Conservation (phyloP, 257 asterid genomes). For the Capsicum pubescens region DNA sequence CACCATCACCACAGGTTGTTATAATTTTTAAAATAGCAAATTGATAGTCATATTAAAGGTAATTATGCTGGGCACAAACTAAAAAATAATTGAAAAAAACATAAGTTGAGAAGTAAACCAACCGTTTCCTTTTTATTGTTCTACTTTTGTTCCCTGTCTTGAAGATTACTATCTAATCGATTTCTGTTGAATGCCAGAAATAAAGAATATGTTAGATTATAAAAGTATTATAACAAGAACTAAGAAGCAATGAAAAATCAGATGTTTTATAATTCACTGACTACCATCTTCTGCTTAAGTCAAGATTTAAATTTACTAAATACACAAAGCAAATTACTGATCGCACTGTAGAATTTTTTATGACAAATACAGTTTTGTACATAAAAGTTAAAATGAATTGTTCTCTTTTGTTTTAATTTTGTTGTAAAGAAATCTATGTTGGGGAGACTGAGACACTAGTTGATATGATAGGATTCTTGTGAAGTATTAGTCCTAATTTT, state of each 20-base stretch:
- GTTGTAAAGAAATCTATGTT: constrained; percentile 1
- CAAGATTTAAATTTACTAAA: neutral
- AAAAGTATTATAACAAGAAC: constrained; percentile 11
- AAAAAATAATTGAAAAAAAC: neutral
- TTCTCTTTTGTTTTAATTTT: neutral
- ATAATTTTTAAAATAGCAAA: neutral
- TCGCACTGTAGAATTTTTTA: neutral
- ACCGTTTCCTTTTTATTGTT: constrained; percentile 95
- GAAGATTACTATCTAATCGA: constrained; percentile 79
- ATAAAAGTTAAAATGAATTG: neutral
- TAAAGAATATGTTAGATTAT: neutral
- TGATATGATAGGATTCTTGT: neutral
- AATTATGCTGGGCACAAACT: neutral
- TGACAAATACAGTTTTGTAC: neutral
- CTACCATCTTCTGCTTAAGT: constrained; percentile 12
- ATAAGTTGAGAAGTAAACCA: constrained; percentile 34
- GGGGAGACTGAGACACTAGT: neutral
- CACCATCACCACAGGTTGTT: neutral
- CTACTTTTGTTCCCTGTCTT: constrained; percentile 90
- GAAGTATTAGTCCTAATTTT: neutral
- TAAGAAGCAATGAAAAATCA: neutral
- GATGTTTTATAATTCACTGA: neutral
- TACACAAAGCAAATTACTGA: neutral
- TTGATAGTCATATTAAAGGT: neutral
- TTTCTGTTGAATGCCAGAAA: constrained; percentile 56